Evolutionary conservation across 2,329 filamentous ascomycete genomes (phyloP).

Genomic region (Fusarium citri): DNA sequence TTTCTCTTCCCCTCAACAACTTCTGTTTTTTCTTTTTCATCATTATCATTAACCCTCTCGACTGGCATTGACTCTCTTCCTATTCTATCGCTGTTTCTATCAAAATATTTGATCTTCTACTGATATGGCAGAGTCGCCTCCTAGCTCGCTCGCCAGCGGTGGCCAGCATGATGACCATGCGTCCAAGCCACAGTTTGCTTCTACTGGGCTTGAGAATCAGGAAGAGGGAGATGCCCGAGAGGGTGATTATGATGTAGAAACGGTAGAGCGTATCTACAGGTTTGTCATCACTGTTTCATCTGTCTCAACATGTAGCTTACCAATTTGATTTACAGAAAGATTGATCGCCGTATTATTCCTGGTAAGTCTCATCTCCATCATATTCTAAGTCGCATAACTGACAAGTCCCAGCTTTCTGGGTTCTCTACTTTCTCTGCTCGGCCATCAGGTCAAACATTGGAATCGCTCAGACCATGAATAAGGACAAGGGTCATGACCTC

Average conservation of each 20-base stretch:
- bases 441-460: constrained; percentile 93
- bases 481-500: constrained; percentile 76
- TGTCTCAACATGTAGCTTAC: constrained; percentile 1
- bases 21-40: background rate
- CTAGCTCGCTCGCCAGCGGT: constrained; percentile 49
- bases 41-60: constrained; percentile 32
- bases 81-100: constrained; percentile 6
- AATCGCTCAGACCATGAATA: constrained; percentile 95
- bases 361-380: constrained; percentile 51
- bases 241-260: constrained; percentile 61
- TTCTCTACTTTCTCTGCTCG: constrained; percentile 91
- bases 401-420: constrained; percentile 77
- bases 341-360: constrained; percentile 70
- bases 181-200: constrained; percentile 36
- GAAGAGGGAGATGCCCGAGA: constrained; percentile 49
- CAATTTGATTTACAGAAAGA: constrained; percentile 52
- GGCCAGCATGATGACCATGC: constrained; percentile 46
- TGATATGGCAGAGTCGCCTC: constrained; percentile 57
- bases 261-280: constrained; percentile 66
- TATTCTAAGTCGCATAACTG: background rate
- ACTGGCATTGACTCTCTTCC: constrained; percentile 39
- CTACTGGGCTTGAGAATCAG: constrained; percentile 44
- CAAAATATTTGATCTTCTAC: background rate
- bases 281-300: constrained; percentile 1
- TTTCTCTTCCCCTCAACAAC: constrained; percentile 23